These are phyloP conservation scores for Zygnema cylindricum DNA, from an alignment of 139 green algal species.

Conservation along the genomic window DNA sequence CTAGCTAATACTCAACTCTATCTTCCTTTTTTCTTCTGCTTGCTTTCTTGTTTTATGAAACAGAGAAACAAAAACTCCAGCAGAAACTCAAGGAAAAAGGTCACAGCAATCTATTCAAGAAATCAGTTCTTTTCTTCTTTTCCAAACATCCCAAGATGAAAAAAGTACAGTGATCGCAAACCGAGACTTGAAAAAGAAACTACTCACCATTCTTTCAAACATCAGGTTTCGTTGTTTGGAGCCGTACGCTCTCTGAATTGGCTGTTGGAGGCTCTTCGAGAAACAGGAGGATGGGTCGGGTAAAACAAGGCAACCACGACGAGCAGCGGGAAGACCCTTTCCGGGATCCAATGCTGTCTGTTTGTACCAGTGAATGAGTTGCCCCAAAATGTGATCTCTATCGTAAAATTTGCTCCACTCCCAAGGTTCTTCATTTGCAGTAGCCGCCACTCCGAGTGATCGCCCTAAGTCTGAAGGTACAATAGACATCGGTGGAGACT, in stretches of 20 bases:
- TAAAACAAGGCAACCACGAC: constrained; percentile 51
- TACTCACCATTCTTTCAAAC: constrained; percentile 52
- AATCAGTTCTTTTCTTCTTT: too few relatives aligned
- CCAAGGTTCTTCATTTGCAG: neutral
- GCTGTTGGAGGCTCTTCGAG: constrained; percentile 21
- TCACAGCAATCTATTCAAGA: too few relatives aligned
- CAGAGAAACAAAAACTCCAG: too few relatives aligned
- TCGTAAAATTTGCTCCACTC: constrained; percentile 55
- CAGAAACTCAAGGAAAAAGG: too few relatives aligned
- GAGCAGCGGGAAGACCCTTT: constrained; percentile 14
- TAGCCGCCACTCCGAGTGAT: neutral
- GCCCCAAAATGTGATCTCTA: constrained; percentile 47
- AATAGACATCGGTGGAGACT: constrained; percentile 49
- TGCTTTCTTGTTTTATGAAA: too few relatives aligned
- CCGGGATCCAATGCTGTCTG: constrained; percentile 56
- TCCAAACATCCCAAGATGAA: too few relatives aligned
- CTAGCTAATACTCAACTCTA: too few relatives aligned
- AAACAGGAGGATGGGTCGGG: constrained; percentile 58
- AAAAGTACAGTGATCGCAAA: too few relatives aligned
- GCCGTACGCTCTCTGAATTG: constrained; percentile 41
- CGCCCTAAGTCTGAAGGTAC: constrained; percentile 30
- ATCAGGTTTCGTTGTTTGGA: constrained; percentile 38
- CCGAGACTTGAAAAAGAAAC: neutral
- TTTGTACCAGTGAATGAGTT: constrained; percentile 59
- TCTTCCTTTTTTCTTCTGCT: too few relatives aligned